Evolutionary conservation across 140 eudicot genomes (phyloP), one percentile per base, ranked within the genome.

Genomic region (Anethum foeniculum): DNA sequence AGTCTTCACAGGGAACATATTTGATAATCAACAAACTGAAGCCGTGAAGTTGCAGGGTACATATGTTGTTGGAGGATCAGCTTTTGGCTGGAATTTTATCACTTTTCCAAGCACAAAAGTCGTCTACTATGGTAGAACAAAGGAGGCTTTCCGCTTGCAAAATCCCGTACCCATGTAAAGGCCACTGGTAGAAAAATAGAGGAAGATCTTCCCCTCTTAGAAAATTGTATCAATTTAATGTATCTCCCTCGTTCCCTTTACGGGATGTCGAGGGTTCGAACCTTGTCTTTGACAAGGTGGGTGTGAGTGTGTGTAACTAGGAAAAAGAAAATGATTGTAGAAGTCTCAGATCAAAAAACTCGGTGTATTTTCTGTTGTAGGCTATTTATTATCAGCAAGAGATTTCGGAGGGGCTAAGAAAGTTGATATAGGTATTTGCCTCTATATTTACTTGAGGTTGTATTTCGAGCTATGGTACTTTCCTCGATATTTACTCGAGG

Each of bases 31-130:
- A 60, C 47, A 46, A 75, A 21, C 76, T 71, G 86, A 85, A 52
- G 84, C 77, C 21, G 80, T 14, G 78, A 5, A 78, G 52, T 82
- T 62, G 69, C 82, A 83, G 23, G 92, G 92, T 75, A 86, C 97
- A 34, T 96, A 89, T 49, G 48, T 93, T n/a, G 97, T 95, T 52
- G 99, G 99, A 9, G 98, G 98, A 11, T 96, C 99, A 11, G 97
- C 99, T 77, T 91, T 96, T 49, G 99, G 99, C 32, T 96, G 99
- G 99, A 96, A 96, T 81, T 96, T 96, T 77, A 81, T 91, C 73
- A 96, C 91, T 6, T 93, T 68, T 76, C 75, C 77, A 34, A 84
- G 88, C 62, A 68, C 47, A 74, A 74, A 85, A 85, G 77, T 88
- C 7, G 81, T 80, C 49, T 96, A 91, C 82, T 96, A 91, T 73